Conservation (phyloP, 2,329 filamentous ascomycete species). For the Penicillium sp. region DNA sequence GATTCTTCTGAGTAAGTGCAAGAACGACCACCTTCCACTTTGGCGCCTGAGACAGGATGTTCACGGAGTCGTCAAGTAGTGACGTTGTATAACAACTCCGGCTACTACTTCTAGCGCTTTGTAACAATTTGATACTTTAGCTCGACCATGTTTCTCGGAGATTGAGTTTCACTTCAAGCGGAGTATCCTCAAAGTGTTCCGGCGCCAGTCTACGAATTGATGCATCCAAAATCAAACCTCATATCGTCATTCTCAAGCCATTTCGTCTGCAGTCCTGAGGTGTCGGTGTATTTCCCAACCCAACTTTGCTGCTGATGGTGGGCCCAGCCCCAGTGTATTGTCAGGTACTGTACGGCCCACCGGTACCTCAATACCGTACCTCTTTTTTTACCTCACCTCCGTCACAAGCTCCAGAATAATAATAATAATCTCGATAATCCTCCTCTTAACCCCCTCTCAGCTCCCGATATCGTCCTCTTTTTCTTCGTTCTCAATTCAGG, state of each 20-base stretch:
- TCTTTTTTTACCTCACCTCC: slow-evolving; percentile 16
- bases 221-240: too few species aligned
- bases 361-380: slow-evolving; percentile 18
- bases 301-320: slow-evolving; percentile 18
- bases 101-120: not conserved
- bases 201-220: not conserved
- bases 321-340: slow-evolving; percentile 9
- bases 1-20: slow-evolving; percentile 13
- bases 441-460: slow-evolving; percentile 20
- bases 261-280: not conserved
- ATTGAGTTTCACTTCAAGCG: not conserved
- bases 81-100: not conserved
- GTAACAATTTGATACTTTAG: not conserved
- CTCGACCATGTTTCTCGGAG: slow-evolving; percentile 8
- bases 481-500: slow-evolving; percentile 18
- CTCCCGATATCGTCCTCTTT: slow-evolving; percentile 26
- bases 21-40: slow-evolving; percentile 10
- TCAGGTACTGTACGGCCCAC: slow-evolving; percentile 18
- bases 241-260: slow-evolving; percentile 1
- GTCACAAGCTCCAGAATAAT: slow-evolving; percentile 13
- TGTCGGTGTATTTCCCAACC: slow-evolving; percentile 14
- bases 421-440: slow-evolving; percentile 16
- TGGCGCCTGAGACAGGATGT: not conserved
- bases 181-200: not conserved
- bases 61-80: not conserved